Percentiles rank a stretch among this genome's conserved stretches.
These are phyloP conservation scores for Botrytis medusae DNA, from an alignment of 2,329 filamentous ascomycete species.

Conservation along the genomic window DNA sequence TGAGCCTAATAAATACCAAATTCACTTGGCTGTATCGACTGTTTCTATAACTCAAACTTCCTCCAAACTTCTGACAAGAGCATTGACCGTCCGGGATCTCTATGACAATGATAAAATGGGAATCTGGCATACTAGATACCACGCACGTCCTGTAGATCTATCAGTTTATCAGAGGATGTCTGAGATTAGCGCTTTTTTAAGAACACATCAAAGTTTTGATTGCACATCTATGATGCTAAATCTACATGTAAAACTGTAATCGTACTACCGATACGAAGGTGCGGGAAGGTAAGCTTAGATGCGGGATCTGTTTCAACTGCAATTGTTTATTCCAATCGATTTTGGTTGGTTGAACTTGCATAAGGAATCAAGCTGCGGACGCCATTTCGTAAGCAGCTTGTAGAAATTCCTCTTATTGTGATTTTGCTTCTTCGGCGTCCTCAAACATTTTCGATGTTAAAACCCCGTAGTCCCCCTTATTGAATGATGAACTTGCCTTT, in stretches of 20 bases:
- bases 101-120: background rate
- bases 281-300: background rate
- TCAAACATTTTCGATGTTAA: background rate
- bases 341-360: background rate
- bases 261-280: background rate
- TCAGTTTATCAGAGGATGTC: background rate
- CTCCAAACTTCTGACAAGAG: background rate
- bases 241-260: background rate
- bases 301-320: slow-evolving; percentile 7
- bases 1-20: background rate
- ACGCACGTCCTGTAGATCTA: background rate
- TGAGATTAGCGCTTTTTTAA: background rate
- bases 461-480: no score
- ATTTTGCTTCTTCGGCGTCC: background rate
- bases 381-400: background rate
- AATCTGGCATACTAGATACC: background rate
- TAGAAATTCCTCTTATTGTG: background rate
- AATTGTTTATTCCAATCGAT: background rate
- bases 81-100: background rate
- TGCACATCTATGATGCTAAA: background rate
- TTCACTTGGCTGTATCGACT: slow-evolving; percentile 4
- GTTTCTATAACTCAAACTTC: background rate
- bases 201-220: background rate
- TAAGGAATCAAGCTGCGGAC: background rate
- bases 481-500: background rate